Percentiles rank a stretch among this genome's conserved stretches.
Conservation (phyloP, 2,329 filamentous ascomycete species). For the Coniochaeta prunicola region DNA sequence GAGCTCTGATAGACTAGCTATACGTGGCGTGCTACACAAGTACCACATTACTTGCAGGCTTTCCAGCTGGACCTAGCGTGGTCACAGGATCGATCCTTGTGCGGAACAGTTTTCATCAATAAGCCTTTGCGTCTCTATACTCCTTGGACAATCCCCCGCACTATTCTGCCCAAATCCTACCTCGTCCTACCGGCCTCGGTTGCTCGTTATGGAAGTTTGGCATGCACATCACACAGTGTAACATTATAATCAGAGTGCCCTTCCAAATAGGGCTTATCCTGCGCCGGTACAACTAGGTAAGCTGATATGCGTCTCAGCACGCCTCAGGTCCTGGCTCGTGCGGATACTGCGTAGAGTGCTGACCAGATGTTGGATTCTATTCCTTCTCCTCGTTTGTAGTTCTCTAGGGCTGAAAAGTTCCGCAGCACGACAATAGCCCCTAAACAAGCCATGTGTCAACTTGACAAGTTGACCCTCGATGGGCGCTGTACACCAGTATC, state of each 20-base stretch:
- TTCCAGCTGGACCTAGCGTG: background rate
- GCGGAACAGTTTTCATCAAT: background rate
- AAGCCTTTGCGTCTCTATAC: background rate
- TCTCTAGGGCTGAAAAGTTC: background rate
- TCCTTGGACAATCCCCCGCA: background rate
- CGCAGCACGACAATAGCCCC: background rate
- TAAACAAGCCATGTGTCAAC: background rate
- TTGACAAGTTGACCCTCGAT: background rate
- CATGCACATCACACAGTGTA: background rate
- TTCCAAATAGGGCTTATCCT: background rate
- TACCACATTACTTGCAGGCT: background rate
- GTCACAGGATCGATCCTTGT: background rate
- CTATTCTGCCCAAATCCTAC: background rate
- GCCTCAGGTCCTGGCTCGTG: background rate
- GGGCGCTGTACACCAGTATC: background rate
- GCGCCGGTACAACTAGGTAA: background rate
- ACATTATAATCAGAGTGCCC: background rate
- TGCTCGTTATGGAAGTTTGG: background rate
- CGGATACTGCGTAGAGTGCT: background rate
- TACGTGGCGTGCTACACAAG: background rate
- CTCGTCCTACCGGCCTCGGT: background rate
- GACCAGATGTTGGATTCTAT: background rate
- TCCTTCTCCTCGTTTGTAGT: background rate
- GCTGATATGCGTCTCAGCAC: background rate
- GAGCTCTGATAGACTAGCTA: background rate